These are phyloP conservation scores for Jasminum sambac DNA, from an alignment of 257 asterid genomes.

Conservation along the genomic window DNA sequence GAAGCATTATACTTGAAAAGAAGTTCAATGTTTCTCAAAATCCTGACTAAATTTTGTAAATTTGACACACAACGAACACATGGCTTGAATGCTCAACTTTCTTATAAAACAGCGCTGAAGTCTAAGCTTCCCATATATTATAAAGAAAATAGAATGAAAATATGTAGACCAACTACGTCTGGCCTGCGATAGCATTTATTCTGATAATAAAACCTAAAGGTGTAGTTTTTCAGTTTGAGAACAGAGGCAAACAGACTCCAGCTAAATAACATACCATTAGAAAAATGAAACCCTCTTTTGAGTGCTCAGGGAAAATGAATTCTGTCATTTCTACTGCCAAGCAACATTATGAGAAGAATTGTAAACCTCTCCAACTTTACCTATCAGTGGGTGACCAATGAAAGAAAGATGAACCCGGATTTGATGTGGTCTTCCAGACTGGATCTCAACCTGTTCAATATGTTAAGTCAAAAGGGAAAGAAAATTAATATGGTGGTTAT, in stretches of 20 bases:
- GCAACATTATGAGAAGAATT: constrained; percentile 6
- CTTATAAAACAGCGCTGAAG: constrained; percentile 7
- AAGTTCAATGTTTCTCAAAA: neutral
- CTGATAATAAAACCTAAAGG: constrained; percentile 1
- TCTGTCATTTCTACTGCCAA: neutral
- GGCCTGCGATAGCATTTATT: constrained; percentile 4
- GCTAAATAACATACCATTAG: constrained; percentile 9
- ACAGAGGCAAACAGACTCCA: neutral
- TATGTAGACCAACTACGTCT: neutral
- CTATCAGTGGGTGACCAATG: constrained; percentile 79
- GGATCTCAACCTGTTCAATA: constrained; percentile 70
- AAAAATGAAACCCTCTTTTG: neutral
- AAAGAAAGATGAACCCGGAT: constrained; percentile 93
- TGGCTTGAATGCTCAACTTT: neutral
- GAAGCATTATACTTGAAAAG: neutral
- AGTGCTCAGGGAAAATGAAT: constrained; percentile 11
- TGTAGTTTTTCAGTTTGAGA: constrained; percentile 3
- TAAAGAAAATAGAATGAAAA: neutral
- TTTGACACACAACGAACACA: neutral
- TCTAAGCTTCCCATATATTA: too few relatives aligned
- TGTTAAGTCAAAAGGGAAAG: constrained; percentile 16
- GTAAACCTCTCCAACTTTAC: constrained; percentile 34
- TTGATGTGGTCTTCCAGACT: constrained; percentile 98
- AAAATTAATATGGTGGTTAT: neutral
- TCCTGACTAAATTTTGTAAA: neutral